Conservation (phyloP, 2,329 filamentous ascomycete species). For the Zalaria obscura region DNA sequence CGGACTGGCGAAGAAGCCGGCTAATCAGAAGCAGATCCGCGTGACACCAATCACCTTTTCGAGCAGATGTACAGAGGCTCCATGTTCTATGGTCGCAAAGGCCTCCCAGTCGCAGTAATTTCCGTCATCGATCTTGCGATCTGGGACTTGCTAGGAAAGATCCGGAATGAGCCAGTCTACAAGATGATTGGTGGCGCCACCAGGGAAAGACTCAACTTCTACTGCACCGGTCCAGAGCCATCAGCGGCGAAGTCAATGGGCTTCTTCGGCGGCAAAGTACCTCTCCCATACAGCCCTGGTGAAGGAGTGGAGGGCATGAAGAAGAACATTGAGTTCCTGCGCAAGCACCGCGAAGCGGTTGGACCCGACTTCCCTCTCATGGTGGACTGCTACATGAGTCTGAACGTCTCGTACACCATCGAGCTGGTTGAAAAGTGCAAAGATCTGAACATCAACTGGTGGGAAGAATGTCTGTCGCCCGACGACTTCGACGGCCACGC, state of each 20-base stretch:
- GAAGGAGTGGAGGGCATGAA: conserved; percentile 68
- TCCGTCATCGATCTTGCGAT: conserved; percentile 87
- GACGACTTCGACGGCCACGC: conserved; percentile 88
- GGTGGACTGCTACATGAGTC: conserved; percentile 94
- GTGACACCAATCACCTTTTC: conserved; percentile 83
- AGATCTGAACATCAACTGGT: conserved; percentile 87
- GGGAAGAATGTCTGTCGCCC: conserved; percentile 85
- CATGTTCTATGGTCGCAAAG: conserved; percentile 95
- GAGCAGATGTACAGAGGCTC: conserved; percentile 94
- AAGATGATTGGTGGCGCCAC: conserved; percentile 88
- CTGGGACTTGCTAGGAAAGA: conserved; percentile 85
- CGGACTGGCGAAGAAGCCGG: neutral
- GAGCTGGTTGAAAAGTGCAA: conserved; percentile 74
- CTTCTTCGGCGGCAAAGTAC: conserved; percentile 83
- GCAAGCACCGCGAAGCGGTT: conserved; percentile 69
- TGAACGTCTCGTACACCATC: conserved; percentile 87
- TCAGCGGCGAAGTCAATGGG: conserved; percentile 69
- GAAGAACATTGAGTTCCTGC: conserved; percentile 83
- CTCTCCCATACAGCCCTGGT: conserved; percentile 77
- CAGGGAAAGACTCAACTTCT: conserved; percentile 70
- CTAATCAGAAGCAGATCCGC: conserved; percentile 46
- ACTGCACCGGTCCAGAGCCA: conserved; percentile 85
- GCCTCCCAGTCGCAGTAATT: conserved; percentile 77
- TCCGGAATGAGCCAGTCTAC: conserved; percentile 86
- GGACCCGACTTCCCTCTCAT: conserved; percentile 86